Evolutionary conservation across 1,284 basidiomycete species (phyloP), one percentile per base, ranked within the genome.

Genomic region (Bjerkandera adusta): DNA sequence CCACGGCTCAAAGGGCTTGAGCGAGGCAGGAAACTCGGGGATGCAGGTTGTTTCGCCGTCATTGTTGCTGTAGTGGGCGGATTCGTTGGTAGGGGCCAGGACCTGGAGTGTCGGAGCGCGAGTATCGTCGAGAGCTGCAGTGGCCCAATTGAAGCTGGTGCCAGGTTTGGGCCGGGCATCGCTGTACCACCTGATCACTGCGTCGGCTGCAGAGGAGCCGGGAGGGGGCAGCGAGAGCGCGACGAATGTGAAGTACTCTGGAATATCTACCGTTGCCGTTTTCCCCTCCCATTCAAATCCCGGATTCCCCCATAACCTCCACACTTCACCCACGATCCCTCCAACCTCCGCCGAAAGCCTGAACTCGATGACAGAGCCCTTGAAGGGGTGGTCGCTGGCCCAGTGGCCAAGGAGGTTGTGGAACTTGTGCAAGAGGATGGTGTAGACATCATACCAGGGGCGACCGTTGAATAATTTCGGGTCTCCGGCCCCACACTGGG

Each of bases 361-460:
- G 18, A 49, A 52, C 32, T 52, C 50, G 10, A 49, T 38, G 34
- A 52, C 20, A 25, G 32, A 32, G 7, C 50, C 50, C 21, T 25
- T 30, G 40, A 22, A 52, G 12, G 47, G 43, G 26, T 45, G 34
- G 35, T 52, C 50, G 33, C 50, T 49, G 7, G 50, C 47, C 50
- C 50, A 52, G 5, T 48, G 43, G 11, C 50, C 50, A 16, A 52
- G 42, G 7, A 52, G 36, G 4, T 40, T 35, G 6, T 47, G 42
- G 25, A 48, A 51, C 7, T 13, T 44, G 41, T 48, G 47, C 5
- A 51, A 34, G 10, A 51, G 25, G 15, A 10, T n/a, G 16, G 46
- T 40, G 43, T 51, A 51, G 29, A 48, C 29, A 34, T 16, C n/a
- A n/a, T n/a, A n/a, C n/a, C n/a, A n/a, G n/a, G 44, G 30, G 10